These are phyloP conservation scores for Rhizopus delemar DNA, from an alignment of 371 early-diverging fungal genomes.

Conservation along the genomic window DNA sequence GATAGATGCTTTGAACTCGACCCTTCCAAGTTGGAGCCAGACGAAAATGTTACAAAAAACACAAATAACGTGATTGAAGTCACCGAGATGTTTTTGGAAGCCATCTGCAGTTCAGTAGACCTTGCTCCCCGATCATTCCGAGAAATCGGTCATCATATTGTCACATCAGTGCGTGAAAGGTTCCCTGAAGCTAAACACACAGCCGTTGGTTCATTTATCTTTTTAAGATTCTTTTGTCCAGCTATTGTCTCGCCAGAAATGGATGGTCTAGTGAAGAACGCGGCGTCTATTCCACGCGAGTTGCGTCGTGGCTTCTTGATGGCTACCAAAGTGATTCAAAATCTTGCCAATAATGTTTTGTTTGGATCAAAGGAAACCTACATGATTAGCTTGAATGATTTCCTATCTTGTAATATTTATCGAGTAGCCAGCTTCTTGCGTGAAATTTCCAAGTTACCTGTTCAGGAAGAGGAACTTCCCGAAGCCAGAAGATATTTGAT, in stretches of 20 bases:
- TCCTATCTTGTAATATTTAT: slow-evolving; percentile 70
- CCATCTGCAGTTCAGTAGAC: slow-evolving; percentile 69
- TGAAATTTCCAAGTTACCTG: slow-evolving; percentile 45
- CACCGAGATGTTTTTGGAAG: slow-evolving; percentile 74
- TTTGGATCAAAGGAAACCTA: slow-evolving; percentile 91
- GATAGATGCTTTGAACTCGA: slow-evolving; percentile 73
- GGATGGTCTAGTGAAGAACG: slow-evolving; percentile 44
- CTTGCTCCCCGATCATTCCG: slow-evolving; percentile 72
- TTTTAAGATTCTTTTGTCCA: slow-evolving; percentile 92
- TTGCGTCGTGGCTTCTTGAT: slow-evolving; percentile 80
- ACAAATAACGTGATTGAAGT: slow-evolving; percentile 72
- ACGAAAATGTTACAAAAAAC: slow-evolving; percentile 66
- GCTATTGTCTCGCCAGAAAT: slow-evolving; percentile 87
- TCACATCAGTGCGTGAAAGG: slow-evolving; percentile 67
- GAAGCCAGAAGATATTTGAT: slow-evolving; percentile 22
- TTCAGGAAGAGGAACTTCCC: slow-evolving; percentile 27
- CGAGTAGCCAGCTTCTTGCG: slow-evolving; percentile 59
- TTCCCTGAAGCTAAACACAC: slow-evolving; percentile 84
- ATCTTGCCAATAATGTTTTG: slow-evolving; percentile 88
- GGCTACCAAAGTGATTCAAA: slow-evolving; percentile 93
- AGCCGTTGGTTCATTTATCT: slow-evolving; percentile 92
- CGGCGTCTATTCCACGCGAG: slow-evolving; percentile 30
- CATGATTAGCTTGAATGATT: slow-evolving; percentile 84
- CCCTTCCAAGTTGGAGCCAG: slow-evolving; percentile 67
- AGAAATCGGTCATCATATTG: slow-evolving; percentile 75